Evolutionary conservation across 352 stramenopile species (phyloP).

Genomic region (Phytophthora cajani): DNA sequence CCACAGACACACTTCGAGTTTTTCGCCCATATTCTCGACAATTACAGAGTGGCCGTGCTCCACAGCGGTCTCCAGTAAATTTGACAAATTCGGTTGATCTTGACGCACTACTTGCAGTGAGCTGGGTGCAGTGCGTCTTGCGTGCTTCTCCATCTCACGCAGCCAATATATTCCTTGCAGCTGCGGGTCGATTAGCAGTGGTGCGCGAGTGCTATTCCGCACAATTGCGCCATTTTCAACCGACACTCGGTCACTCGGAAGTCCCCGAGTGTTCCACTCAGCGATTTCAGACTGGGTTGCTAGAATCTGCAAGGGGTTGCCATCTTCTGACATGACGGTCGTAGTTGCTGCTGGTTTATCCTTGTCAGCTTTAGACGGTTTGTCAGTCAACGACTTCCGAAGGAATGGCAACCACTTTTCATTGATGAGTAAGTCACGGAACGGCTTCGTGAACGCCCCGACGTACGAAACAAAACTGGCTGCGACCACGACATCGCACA

Average conservation of each 20-base stretch:
- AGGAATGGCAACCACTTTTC: slow-evolving; percentile 92
- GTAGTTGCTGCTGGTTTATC: slow-evolving; percentile 18
- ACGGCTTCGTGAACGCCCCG: slow-evolving; percentile 94
- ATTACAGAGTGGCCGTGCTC: slow-evolving; percentile 82
- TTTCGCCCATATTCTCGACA: slow-evolving; percentile 91
- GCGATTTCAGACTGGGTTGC: slow-evolving; percentile 81
- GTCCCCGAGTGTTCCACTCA: slow-evolving; percentile 83
- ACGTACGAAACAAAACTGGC: slow-evolving; percentile 94
- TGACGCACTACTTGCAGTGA: slow-evolving; percentile 85
- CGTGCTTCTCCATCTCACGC: slow-evolving; percentile 82
- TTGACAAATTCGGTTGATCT: slow-evolving; percentile 81
- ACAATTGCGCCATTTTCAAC: slow-evolving; percentile 93
- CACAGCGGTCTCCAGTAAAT: slow-evolving; percentile 78
- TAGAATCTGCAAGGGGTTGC: slow-evolving; percentile 76
- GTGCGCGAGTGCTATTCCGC: slow-evolving; percentile 78
- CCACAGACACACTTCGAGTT: slow-evolving; percentile 87
- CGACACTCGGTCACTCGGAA: slow-evolving; percentile 91
- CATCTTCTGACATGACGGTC: slow-evolving; percentile 33
- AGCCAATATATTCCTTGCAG: slow-evolving; percentile 92
- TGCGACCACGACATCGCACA: slow-evolving; percentile 92
- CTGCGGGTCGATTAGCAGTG: slow-evolving; percentile 92
- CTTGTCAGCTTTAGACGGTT: slow-evolving; percentile 18
- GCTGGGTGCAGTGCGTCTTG: slow-evolving; percentile 37
- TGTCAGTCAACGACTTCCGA: slow-evolving; percentile 50
- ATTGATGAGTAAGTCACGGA: slow-evolving; percentile 86